Evolutionary conservation across 768 basidiomycete species (phyloP).

Genomic region (Suillus subalutaceus): DNA sequence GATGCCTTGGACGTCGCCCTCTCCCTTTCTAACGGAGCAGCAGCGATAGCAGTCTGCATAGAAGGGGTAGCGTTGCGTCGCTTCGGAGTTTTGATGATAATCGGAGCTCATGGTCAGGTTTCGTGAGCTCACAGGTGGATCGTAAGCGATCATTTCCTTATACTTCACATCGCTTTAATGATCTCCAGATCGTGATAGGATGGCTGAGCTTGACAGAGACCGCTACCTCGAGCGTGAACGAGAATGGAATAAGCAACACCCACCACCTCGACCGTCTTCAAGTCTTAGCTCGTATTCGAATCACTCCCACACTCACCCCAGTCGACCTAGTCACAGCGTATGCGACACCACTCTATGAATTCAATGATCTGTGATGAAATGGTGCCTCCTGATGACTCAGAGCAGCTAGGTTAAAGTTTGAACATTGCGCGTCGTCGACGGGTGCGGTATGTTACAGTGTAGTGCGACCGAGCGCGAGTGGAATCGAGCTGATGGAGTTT

Average conservation of each 20-base stretch:
- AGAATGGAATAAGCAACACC: conserved; percentile 55
- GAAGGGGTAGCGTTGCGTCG: conserved; percentile 44
- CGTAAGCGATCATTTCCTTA: conserved; percentile 39
- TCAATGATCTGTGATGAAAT: no score
- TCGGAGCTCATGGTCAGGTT: conserved; percentile 46
- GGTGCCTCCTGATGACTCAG: no score
- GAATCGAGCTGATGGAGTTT: conserved; percentile 84
- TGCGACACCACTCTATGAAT: conserved; percentile 23
- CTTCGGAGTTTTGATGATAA: conserved; percentile 45
- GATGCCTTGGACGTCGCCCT: conserved; percentile 16
- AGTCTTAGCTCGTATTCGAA: conserved; percentile 43
- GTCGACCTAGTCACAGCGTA: conserved; percentile 42
- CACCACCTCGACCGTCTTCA: conserved; percentile 45
- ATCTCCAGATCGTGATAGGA: conserved; percentile 47
- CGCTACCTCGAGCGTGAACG: conserved; percentile 51
- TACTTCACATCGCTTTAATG: neutral
- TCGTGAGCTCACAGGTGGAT: conserved; percentile 52
- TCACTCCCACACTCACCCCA: conserved; percentile 38
- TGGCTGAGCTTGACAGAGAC: conserved; percentile 45
- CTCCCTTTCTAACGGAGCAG: conserved; percentile 23
- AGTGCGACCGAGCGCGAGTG: conserved; percentile 53
- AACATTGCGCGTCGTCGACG: no score
- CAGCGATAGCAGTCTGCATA: conserved; percentile 18
- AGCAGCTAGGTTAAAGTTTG: no score
- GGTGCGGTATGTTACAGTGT: conserved; percentile 8